Evolutionary conservation across 1,284 basidiomycete genomes (phyloP), one percentile per base, ranked within the genome.

Genomic region (Leccinum angustisporum): DNA sequence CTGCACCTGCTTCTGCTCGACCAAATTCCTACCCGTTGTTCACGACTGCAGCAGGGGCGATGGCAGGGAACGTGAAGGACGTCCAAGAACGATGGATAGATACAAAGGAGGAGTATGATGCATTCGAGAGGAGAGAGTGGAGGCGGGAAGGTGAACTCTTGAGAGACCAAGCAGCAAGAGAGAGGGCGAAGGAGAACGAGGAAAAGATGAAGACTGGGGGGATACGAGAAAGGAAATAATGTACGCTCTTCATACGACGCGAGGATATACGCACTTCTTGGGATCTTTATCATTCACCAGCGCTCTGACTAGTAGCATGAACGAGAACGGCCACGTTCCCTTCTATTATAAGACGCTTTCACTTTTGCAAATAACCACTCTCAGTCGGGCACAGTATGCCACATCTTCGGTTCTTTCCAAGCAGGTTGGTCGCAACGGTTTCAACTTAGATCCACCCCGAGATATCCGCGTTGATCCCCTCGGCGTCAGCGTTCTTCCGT

Each of bases 1-100:
- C 81, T 10, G 68, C 82, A 10, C 73, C 80, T n/a, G 62, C 61
- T 1, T 75, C 74, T 10, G 14, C 63, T 11, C 80, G 82, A 8
- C 86, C 88, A 4, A 92, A 94, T 72, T 75, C 81, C 16, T 85
- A 86, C 65, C 80, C 84, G 1, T 77, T 93, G 34, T 86, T 93
- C 69, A 83, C 87, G 1, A 85, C 82, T 33, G 91, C 90, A 3
- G 81, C 82, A 9, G 86, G 86, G 0, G 75, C 80, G 2, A 74
- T 90, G 58, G 76, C 81, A 1, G 79, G 81, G 36, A 68, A 92
- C 67, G 81, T 92, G 13, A 79, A 86, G 30, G 93, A 95, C 69
- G 85, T 95, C 4, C 94, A 97, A 73, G 94, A 97, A 72, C 80
- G 94, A 46, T 97, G 93, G 93, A 76, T 94, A 21, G 91, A 95